Conservation (phyloP, 495 filamentous ascomycete genomes). For the Penicillium waksmanii region DNA sequence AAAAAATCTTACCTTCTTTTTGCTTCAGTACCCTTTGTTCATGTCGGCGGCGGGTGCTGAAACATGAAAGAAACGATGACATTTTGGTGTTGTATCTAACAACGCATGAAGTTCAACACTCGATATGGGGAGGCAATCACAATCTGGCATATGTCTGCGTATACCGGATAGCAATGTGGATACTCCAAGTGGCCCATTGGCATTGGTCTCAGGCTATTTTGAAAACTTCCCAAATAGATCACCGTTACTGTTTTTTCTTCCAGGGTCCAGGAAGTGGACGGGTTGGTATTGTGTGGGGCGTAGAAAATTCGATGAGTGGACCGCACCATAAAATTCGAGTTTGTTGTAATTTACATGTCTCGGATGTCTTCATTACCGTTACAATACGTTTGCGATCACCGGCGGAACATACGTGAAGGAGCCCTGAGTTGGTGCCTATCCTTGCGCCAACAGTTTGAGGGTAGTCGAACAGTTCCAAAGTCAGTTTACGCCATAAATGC, state of each 20-base stretch:
- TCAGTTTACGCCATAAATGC: too few relatives aligned
- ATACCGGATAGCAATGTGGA: neutral
- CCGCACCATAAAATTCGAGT: neutral
- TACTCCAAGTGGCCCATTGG: neutral
- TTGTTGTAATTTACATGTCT: slow-evolving; percentile 2
- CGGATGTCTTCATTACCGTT: neutral
- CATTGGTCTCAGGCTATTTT: neutral
- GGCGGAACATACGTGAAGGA: neutral
- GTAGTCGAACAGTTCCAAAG: too few relatives aligned
- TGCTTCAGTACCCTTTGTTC: slow-evolving; percentile 8
- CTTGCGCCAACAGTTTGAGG: neutral
- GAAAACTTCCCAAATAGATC: neutral
- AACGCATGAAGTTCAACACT: neutral
- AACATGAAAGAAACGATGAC: neutral
- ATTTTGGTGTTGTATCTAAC: neutral
- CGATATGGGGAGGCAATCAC: neutral
- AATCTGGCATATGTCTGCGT: neutral
- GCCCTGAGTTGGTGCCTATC: neutral
- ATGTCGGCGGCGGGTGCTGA: slow-evolving; percentile 6
- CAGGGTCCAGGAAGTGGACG: neutral
- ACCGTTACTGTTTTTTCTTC: neutral
- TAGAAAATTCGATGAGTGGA: slow-evolving; percentile 2
- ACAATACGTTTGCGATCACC: neutral
- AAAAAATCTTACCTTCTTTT: slow-evolving; percentile 15
- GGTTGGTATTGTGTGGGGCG: neutral